Evolutionary conservation across 2,329 filamentous ascomycete species (phyloP), one percentile per base, ranked within the genome.

Genomic region (Nectriaceae sp.): DNA sequence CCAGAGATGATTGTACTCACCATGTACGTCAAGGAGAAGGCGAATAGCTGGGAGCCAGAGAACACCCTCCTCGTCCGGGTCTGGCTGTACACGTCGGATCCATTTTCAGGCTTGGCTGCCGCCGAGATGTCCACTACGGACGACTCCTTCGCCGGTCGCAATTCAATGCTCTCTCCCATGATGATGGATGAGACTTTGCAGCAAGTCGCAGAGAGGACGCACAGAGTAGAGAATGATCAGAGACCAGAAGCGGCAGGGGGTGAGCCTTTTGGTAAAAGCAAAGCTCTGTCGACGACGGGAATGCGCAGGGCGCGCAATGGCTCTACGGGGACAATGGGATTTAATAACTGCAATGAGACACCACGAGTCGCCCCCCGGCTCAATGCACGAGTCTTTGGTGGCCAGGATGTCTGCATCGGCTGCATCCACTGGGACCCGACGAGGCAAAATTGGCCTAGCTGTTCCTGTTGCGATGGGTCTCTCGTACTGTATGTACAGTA

Each of bases 21-120:
- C 58, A 61, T 61, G 13, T 61, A 61, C 1, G 58, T 60, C 24
- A 61, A 40, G 1, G 58, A 61, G 37, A 61, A 61, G 11, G 58
- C 58, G 47, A 61, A 61, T 15, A 61, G 42, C 35, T 61, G 58
- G 1, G 56, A 61, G 24, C 55, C 55, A 1, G 58, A 61, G 40
- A 61, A 61, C 5, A 61, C 58, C 4, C 56, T 57, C 1, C 56
- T 54, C 11, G 58, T 61, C 5, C 58, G 45, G 0, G 58, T 61
- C n/a, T 58, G 54, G 38, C 49, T 54, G 37, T 61, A 56, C 4
- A 61, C 10, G 10, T 37, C 49, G 3, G 49, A 50, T 4, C 33
- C 50, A 1, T 50, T 43, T 1, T 45, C 45, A 1, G 56, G 44
- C 22, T 42, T 59, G 20, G 36, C 37, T 2, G 47, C 50, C n/a